phyloP scores from a whole-genome alignment of 2,329 filamentous ascomycete genomes.

The Helminthosporium solani region DNA sequence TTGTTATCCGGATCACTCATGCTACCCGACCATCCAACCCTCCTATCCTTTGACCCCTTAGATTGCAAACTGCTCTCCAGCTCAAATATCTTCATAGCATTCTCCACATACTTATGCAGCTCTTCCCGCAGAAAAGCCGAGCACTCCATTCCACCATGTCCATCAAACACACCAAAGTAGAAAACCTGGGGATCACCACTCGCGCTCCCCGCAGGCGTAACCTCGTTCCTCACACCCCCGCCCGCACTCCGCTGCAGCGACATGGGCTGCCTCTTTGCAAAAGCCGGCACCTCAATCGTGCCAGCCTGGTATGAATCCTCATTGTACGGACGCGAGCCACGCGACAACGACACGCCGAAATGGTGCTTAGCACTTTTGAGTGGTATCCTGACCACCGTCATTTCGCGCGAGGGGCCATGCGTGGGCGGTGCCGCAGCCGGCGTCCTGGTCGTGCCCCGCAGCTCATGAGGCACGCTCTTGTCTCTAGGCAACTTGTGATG shows the following conservation, averaged over 20 bases:
- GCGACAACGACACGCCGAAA: slow-evolving; percentile 76
- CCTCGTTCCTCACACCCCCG: slow-evolving; percentile 51
- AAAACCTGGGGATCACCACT: slow-evolving; percentile 94
- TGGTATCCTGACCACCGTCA: slow-evolving; percentile 93
- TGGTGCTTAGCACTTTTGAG: slow-evolving; percentile 93
- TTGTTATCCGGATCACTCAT: slow-evolving; percentile 22
- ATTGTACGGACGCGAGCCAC: slow-evolving; percentile 84
- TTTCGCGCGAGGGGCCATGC: slow-evolving; percentile 58
- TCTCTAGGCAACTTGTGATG: slow-evolving; percentile 86
- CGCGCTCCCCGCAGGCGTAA: slow-evolving; percentile 70
- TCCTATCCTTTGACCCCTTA: slow-evolving; percentile 18
- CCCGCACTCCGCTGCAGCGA: slow-evolving; percentile 51
- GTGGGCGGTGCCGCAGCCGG: slow-evolving; percentile 38
- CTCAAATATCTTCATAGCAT: slow-evolving; percentile 73
- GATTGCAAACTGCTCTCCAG: slow-evolving; percentile 70
- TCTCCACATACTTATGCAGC: slow-evolving; percentile 85
- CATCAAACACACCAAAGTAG: slow-evolving; percentile 96
- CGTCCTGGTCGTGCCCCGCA: slow-evolving; percentile 40
- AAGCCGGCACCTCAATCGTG: slow-evolving; percentile 88
- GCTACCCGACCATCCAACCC: slow-evolving; percentile 27
- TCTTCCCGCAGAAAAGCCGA: slow-evolving; percentile 81
- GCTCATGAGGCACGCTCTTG: slow-evolving; percentile 74
- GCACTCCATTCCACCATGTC: slow-evolving; percentile 88
- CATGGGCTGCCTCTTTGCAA: slow-evolving; percentile 78
- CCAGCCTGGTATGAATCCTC: slow-evolving; percentile 94